A percentile compares a stretch with the other conserved stretches of the same genome.
These are phyloP conservation scores for Moesziomyces sp. DNA, from an alignment of 1,284 basidiomycete genomes.

Conservation along the genomic window DNA sequence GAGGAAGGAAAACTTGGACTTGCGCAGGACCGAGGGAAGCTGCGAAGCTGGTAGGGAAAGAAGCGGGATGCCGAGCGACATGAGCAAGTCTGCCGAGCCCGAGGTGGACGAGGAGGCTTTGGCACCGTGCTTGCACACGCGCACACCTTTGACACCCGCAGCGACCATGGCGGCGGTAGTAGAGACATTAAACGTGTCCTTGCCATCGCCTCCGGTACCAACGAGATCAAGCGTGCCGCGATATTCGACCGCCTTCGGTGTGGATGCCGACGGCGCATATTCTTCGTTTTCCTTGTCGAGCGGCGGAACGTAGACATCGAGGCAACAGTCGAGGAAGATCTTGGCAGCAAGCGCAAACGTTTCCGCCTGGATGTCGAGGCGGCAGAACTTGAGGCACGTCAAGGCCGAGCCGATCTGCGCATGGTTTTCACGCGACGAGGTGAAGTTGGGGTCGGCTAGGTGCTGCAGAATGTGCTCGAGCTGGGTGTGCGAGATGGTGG, in stretches of 20 bases:
- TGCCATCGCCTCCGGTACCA: conserved; percentile 91
- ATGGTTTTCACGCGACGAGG: conserved; percentile 55
- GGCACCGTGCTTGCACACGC: conserved; percentile 96
- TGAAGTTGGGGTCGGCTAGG: conserved; percentile 63
- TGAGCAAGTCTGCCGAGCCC: conserved; percentile 90
- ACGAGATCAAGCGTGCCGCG: conserved; percentile 69
- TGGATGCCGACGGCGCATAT: conserved; percentile 1
- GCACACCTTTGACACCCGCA: conserved; percentile 85
- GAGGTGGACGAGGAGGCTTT: conserved; percentile 93
- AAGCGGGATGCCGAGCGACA: conserved; percentile 83
- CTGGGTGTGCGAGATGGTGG: conserved; percentile 40
- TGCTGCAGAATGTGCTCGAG: conserved; percentile 57
- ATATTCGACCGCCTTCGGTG: conserved; percentile 35
- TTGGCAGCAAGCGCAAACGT: conserved; percentile 56
- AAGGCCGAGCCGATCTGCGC: conserved; percentile 63
- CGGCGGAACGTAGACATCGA: conserved; percentile 39
- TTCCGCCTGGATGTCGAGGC: conserved; percentile 53
- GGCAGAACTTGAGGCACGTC: conserved; percentile 60
- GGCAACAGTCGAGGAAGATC: conserved; percentile 52
- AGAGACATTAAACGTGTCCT: conserved; percentile 97
- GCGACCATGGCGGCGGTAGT: conserved; percentile 94
- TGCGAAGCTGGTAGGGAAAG: conserved; percentile 75
- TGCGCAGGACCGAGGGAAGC: conserved; percentile 42
- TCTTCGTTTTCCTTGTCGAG: conserved; percentile 25
- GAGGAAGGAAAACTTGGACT: conserved; percentile 85